Percentiles rank a stretch among this genome's conserved stretches.
Conservation (phyloP, 257 asterid species). For the Solanum neorickii region DNA sequence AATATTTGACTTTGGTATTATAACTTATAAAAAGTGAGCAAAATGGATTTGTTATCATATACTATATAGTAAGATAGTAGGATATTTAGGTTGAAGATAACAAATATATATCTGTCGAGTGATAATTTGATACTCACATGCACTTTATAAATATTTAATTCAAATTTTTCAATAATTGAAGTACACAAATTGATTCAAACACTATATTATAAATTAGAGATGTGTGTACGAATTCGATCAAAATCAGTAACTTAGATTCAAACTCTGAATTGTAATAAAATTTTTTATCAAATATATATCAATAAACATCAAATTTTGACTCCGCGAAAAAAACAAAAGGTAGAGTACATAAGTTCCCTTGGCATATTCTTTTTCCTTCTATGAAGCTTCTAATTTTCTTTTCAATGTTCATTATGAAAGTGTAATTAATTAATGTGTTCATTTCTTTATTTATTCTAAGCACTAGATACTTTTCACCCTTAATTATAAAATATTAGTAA, state of each 20-base stretch:
- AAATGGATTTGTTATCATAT: no score
- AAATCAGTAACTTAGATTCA: accelerated
- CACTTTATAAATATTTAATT: neutral
- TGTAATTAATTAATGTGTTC: neutral
- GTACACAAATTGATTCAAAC: no score
- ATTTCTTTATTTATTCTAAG: neutral
- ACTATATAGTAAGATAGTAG: no score
- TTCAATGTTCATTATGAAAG: neutral
- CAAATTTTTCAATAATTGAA: no score
- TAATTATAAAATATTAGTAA: neutral
- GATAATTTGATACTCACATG: neutral
- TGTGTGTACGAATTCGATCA: neutral
- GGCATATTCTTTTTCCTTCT: neutral
- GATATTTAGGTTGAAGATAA: no score
- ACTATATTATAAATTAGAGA: accelerated
- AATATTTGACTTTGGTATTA: no score
- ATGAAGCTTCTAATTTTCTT: neutral
- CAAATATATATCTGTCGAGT: no score
- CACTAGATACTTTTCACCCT: neutral
- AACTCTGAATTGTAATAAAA: no score
- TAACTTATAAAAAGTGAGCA: no score
- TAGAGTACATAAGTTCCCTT: neutral
- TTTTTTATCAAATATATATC: no score
- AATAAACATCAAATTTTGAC: no score
- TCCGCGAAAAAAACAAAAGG: neutral